These are phyloP conservation scores for Obba rivulosa DNA, from an alignment of 768 basidiomycete species.

Conservation along the genomic window DNA sequence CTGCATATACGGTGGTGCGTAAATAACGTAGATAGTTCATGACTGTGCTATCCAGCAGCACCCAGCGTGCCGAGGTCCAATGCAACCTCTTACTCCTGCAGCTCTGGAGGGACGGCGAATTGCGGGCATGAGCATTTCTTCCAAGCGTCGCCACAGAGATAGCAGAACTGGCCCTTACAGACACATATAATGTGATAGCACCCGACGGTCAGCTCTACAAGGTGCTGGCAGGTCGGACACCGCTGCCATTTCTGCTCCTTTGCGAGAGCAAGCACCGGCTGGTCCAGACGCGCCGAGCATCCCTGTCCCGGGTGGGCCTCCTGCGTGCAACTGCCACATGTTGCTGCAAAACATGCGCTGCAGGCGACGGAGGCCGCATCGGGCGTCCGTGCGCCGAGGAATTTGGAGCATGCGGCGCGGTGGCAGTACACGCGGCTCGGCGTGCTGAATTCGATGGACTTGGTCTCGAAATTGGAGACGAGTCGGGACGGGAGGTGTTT, in stretches of 20 bases:
- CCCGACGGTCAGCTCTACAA: slow-evolving; percentile 16
- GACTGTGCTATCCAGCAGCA: too few species aligned
- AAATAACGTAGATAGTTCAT: too few species aligned
- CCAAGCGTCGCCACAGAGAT: slow-evolving; percentile 23
- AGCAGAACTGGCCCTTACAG: slow-evolving; percentile 25
- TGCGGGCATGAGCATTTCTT: slow-evolving; percentile 17
- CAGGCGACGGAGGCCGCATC: background rate
- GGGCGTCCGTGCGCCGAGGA: slow-evolving; percentile 11
- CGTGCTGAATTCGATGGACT: slow-evolving; percentile 15
- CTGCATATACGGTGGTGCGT: too few species aligned
- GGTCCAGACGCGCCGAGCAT: slow-evolving; percentile 8
- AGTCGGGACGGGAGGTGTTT: slow-evolving; percentile 3
- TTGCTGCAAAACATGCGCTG: background rate
- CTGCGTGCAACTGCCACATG: slow-evolving; percentile 8
- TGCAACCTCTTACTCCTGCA: too few species aligned
- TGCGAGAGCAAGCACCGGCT: slow-evolving; percentile 7
- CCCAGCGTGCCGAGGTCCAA: too few species aligned
- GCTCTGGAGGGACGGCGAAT: background rate
- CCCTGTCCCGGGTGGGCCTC: slow-evolving; percentile 4
- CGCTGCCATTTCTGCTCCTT: slow-evolving; percentile 16
- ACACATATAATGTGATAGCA: slow-evolving; percentile 22
- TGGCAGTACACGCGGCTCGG: slow-evolving; percentile 16
- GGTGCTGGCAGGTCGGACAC: slow-evolving; percentile 14
- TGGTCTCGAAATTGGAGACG: slow-evolving; percentile 3
- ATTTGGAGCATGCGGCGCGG: slow-evolving; percentile 12